Evolutionary conservation across 345 rosid genomes (phyloP).

Genomic region (Lumnitzera littorea): DNA sequence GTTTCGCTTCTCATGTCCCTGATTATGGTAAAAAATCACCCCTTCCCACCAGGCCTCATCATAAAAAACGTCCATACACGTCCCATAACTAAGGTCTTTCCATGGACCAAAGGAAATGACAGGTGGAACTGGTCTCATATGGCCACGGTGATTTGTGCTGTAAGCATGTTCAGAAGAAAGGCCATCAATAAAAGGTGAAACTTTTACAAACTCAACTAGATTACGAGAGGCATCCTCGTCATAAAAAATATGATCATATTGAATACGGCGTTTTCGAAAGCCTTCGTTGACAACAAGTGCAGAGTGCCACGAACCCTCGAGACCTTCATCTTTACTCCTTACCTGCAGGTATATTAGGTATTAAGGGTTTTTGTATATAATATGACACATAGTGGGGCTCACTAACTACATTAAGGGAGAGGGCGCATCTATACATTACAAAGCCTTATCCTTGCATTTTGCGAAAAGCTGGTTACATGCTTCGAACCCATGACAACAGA

Average conservation of each 20-base stretch:
- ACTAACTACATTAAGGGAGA: no score
- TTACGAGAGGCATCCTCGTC: slow-evolving; percentile 24
- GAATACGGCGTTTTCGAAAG: slow-evolving; percentile 15
- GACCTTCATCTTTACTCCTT: slow-evolving; percentile 54
- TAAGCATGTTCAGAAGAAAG: not conserved
- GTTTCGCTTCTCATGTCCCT: slow-evolving; percentile 33
- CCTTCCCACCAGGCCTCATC: slow-evolving; percentile 76
- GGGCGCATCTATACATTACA: no score
- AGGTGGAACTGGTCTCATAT: no score
- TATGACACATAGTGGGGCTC: no score
- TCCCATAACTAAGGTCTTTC: slow-evolving; percentile 30
- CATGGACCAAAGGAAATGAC: not conserved
- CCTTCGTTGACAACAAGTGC: slow-evolving; percentile 29
- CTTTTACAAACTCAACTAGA: slow-evolving; percentile 30
- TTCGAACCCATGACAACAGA: no score
- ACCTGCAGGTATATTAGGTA: slow-evolving; percentile 24
- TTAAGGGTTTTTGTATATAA: no score
- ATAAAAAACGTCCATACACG: slow-evolving; percentile 45
- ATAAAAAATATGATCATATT: slow-evolving; percentile 42
- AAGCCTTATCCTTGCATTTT: no score
- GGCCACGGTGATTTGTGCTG: not conserved
- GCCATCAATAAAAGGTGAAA: slow-evolving; percentile 28
- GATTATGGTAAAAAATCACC: slow-evolving; percentile 42
- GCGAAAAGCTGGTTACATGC: no score
- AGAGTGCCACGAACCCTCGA: slow-evolving; percentile 55